Base-by-base conservation (phyloP, 148 eudicot species). In the Amaranthus cruentus region DNA sequence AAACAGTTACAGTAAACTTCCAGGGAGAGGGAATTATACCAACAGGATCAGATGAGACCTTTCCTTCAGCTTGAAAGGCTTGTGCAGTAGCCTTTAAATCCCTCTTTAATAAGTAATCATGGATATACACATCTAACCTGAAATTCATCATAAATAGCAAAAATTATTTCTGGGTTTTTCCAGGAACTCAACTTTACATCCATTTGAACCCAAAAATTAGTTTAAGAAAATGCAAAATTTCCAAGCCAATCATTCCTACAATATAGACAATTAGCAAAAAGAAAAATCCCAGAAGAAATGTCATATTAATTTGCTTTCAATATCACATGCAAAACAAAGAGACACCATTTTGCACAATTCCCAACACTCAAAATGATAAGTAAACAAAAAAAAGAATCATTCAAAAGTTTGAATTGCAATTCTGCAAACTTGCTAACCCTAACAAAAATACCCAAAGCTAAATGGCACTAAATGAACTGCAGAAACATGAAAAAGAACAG, bases 11-110 rank as follows among this genome's bases (percentile, higher is more conserved):
- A 64, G 61, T 75, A 47, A 21, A 69, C 38, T 38, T 42, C 21
- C 47, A 76, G 55, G 72, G 1, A 9, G 58, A 76, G 55, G 72
- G 1, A 9, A 62, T 70, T 86, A 75, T 77, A 90, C 96, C 96
- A 76, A 90, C 96, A 62, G 96, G 96, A 73, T 90, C 96, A 78
- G 96, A 84, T 73, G 96, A 88, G 14, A 90, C 92, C 80, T 88
- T 90, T 57, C 92, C 96, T 76, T 90, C 96, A 60, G 89, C 82
- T 82, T 86, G 88, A 77, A 90, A 90, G 51, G 96, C 90, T 74
- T 90, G 90, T 69, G 96, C 96, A 78, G 92, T 77, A 66, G 92
- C 92, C 80, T 88, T 88, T 50, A 90, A 74, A 83, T 88, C 90
- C 81, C 96, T 90, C 83, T 90, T 90, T 47, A 90, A 88, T 71